Evolutionary conservation across 2,329 filamentous ascomycete genomes (phyloP).

Genomic region (Penicillium sp.): DNA sequence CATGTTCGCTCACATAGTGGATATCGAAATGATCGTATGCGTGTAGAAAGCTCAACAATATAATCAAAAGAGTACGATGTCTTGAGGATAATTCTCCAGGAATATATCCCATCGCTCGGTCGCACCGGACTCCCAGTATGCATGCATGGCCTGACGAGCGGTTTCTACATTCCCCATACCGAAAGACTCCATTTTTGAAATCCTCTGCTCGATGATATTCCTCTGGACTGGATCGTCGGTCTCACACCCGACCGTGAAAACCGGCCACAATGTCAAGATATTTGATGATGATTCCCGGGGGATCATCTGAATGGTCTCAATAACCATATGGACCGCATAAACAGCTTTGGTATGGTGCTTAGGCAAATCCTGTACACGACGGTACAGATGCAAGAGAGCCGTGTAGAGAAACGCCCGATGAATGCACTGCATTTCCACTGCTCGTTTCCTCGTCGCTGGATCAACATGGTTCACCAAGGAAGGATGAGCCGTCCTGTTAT

Average conservation of each 20-base stretch:
- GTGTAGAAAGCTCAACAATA: background rate
- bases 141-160: constrained; percentile 4
- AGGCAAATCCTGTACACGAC: constrained; percentile 3
- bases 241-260: constrained; percentile 7
- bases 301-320: constrained; percentile 5
- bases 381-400: constrained; percentile 3
- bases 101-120: constrained; percentile 8
- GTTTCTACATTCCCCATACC: constrained; percentile 8
- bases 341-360: constrained; percentile 6
- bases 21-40: background rate
- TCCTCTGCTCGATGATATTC: background rate
- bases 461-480: background rate
- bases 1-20: background rate
- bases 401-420: constrained; percentile 5
- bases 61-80: constrained; percentile 3
- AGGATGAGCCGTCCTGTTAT: constrained; percentile 4
- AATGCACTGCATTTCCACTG: constrained; percentile 4
- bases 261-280: constrained; percentile 5
- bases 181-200: constrained; percentile 3
- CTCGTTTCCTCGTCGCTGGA: background rate
- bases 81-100: constrained; percentile 2
- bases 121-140: constrained; percentile 5
- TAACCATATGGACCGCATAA: constrained; percentile 6
- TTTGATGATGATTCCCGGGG: constrained; percentile 1
- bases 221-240: constrained; percentile 3